phyloP scores from a whole-genome alignment of 2,329 filamentous ascomycete genomes.

The Achaetomium macrosporum region DNA sequence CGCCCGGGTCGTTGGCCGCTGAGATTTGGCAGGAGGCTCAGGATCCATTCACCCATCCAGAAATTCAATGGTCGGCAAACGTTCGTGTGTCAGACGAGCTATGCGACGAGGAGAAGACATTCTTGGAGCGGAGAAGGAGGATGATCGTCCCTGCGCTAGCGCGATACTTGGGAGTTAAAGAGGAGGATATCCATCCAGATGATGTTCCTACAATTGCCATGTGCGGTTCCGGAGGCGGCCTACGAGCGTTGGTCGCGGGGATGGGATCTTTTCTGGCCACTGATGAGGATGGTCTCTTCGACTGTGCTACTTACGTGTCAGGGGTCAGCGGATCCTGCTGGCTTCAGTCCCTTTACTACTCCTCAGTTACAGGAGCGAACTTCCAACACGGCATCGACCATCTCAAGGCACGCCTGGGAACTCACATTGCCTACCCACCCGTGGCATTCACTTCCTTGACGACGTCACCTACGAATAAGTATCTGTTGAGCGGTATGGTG shows the following conservation, averaged over 20 bases:
- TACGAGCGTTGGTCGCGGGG: conserved; percentile 85
- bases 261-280: conserved; percentile 81
- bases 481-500: conserved; percentile 77
- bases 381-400: conserved; percentile 72
- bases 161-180: conserved; percentile 71
- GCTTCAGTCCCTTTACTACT: conserved; percentile 84
- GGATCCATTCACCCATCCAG: conserved; percentile 75
- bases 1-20: conserved; percentile 79
- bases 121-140: conserved; percentile 60
- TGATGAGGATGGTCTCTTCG: conserved; percentile 81
- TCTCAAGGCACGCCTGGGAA: conserved; percentile 73
- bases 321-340: conserved; percentile 96
- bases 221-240: conserved; percentile 86
- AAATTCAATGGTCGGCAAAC: conserved; percentile 73
- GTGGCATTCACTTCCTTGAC: conserved; percentile 73
- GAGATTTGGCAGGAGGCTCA: conserved; percentile 92
- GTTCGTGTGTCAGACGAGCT: conserved; percentile 79
- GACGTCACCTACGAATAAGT: conserved; percentile 90
- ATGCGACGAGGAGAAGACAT: conserved; percentile 76
- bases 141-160: conserved; percentile 70
- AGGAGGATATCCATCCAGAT: conserved; percentile 79
- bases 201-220: conserved; percentile 92
- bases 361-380: conserved; percentile 64
- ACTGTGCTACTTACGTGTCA: conserved; percentile 90
- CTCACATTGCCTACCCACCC: conserved; percentile 91